phyloP scores from a whole-genome alignment of 2,329 filamentous ascomycete species.

The Exophiala sp. region DNA sequence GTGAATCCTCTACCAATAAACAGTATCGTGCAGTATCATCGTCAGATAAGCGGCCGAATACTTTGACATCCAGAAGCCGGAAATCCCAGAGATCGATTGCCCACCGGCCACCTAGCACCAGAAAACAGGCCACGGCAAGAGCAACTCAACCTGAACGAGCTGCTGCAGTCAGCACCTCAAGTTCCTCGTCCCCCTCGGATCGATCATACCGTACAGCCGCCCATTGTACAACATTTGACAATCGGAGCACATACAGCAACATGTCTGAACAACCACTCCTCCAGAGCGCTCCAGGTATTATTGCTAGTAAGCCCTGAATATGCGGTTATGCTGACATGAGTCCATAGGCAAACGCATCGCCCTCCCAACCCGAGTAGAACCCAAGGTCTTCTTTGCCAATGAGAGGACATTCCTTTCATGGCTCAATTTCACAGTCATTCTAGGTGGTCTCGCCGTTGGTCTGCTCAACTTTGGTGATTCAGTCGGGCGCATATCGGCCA shows the following conservation, averaged over 20 bases:
- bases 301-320: not conserved
- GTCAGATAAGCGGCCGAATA: not conserved
- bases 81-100: not conserved
- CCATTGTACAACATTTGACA: not conserved
- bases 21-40: not conserved
- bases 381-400: constrained; percentile 99
- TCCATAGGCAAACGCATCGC: constrained; percentile 88
- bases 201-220: not conserved
- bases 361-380: constrained; percentile 93
- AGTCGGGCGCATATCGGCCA: constrained; percentile 87
- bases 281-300: constrained; percentile 78
- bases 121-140: constrained; percentile 5
- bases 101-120: constrained; percentile 6
- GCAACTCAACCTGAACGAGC: not conserved
- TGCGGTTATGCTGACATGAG: constrained; percentile 5
- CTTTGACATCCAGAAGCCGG: not conserved
- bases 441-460: constrained; percentile 90
- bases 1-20: not conserved
- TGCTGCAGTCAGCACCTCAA: not conserved
- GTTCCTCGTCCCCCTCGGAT: not conserved
- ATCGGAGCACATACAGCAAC: constrained; percentile 30
- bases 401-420: constrained; percentile 98
- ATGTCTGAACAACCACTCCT: constrained; percentile 98
- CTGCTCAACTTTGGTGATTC: constrained; percentile 97
- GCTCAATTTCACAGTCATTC: constrained; percentile 99